Evolutionary conservation across 306 rosid species (phyloP).

Genomic region (Astragalus glycyphyllos): DNA sequence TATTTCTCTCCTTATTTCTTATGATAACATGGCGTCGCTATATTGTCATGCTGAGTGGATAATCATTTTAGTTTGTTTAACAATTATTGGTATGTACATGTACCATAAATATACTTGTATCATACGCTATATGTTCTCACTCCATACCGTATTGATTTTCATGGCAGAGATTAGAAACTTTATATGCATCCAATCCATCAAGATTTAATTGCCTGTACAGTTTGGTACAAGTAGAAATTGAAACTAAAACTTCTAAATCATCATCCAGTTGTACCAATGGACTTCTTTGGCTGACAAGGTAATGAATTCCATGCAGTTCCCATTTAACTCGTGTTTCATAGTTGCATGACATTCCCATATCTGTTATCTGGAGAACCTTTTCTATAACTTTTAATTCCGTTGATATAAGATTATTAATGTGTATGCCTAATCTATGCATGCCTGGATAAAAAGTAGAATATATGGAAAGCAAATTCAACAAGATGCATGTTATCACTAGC

Average conservation of each 20-base stretch:
- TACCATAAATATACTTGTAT: slow-evolving; percentile 16
- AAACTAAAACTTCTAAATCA: slow-evolving; percentile 72
- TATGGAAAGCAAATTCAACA: slow-evolving; percentile 6
- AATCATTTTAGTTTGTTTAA: not conserved
- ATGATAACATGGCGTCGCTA: slow-evolving; percentile 3
- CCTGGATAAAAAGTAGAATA: not conserved
- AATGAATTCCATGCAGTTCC: slow-evolving; percentile 27
- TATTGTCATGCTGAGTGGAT: not conserved
- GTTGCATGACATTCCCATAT: slow-evolving; percentile 32
- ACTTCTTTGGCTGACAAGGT: slow-evolving; percentile 99
- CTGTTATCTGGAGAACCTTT: slow-evolving; percentile 3
- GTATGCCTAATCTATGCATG: not conserved
- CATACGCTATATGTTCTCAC: slow-evolving; percentile 31
- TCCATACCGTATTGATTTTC: slow-evolving; percentile 38
- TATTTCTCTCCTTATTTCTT: not conserved
- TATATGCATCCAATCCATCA: slow-evolving; percentile 63
- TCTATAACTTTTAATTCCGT: not conserved
- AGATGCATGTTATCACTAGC: not conserved
- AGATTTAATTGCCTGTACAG: slow-evolving; percentile 69
- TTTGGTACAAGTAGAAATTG: slow-evolving; percentile 84
- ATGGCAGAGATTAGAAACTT: slow-evolving; percentile 85
- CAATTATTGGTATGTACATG: not conserved
- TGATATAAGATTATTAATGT: not conserved
- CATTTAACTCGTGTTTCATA: slow-evolving; percentile 28
- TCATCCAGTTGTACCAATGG: slow-evolving; percentile 98